These are phyloP conservation scores for Populus hybrid DNA, from an alignment of 441 rosid species.

Conservation along the genomic window DNA sequence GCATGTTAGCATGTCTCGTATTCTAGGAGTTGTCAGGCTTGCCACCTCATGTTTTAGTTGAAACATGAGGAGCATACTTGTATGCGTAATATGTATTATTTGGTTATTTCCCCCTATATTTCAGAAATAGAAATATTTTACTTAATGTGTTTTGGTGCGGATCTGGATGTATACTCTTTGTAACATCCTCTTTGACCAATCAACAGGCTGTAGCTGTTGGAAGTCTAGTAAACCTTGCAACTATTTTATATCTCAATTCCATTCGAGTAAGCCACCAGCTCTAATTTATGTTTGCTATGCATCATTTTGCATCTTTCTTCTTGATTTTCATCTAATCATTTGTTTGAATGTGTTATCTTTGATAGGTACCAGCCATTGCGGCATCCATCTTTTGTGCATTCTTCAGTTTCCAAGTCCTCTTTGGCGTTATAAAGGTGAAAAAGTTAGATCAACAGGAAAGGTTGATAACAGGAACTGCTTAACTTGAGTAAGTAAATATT, in stretches of 20 bases:
- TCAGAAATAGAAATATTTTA: neutral
- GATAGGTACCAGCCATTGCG: conserved; percentile 71
- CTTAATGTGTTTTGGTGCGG: neutral
- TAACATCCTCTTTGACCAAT: conserved; percentile 17
- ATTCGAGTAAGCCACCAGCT: conserved; percentile 55
- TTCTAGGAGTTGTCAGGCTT: neutral
- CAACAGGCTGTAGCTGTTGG: conserved; percentile 93
- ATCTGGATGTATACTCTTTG: neutral
- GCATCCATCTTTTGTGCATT: conserved; percentile 72
- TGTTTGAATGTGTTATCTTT: conserved; percentile 6
- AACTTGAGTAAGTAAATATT: conserved; percentile 30
- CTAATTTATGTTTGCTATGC: neutral
- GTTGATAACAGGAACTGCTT: conserved; percentile 93
- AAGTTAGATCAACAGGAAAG: conserved; percentile 80
- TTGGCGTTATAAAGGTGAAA: conserved; percentile 81
- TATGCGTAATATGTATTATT: neutral
- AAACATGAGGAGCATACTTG: neutral
- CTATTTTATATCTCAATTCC: conserved; percentile 85
- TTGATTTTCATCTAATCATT: conserved; percentile 9
- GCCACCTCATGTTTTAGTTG: neutral
- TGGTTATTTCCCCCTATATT: neutral
- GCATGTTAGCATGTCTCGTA: neutral
- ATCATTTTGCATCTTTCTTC: conserved; percentile 11
- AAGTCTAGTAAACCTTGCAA: conserved; percentile 89
- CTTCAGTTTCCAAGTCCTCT: conserved; percentile 75